Evolutionary conservation across 371 early-diverging fungal species (phyloP).

Genomic region (Dichotomocladium elegans): DNA sequence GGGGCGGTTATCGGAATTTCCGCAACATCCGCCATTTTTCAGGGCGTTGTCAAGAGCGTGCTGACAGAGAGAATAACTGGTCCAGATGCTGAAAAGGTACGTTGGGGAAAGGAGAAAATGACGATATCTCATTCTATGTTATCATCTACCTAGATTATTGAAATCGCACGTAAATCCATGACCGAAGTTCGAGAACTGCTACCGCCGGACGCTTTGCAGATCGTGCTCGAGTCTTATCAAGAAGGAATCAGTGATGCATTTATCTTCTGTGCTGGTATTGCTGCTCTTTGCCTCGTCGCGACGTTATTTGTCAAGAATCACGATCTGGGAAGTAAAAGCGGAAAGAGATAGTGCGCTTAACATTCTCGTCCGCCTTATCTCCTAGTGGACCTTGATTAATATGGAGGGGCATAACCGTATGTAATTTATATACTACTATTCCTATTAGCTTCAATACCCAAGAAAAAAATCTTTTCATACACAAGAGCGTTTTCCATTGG

Average conservation of each 20-base stretch:
- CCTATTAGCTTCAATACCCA: no score
- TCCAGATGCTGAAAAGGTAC: conserved; percentile 20
- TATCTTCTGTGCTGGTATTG: conserved; percentile 22
- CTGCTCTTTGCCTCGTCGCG: no score
- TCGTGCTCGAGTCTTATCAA: conserved; percentile 39
- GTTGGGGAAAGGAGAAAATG: neutral
- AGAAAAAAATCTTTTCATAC: no score
- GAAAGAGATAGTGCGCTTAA: no score
- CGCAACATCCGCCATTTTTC: conserved; percentile 34
- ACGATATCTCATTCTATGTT: neutral
- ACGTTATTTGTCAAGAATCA: no score
- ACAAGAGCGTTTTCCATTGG: no score
- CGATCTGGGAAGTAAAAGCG: no score
- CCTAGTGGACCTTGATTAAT: no score
- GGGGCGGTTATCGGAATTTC: conserved; percentile 44
- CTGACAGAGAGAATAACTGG: conserved; percentile 30
- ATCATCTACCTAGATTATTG: conserved; percentile 24
- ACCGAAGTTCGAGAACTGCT: conserved; percentile 32
- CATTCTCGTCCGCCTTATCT: no score
- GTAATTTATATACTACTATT: no score
- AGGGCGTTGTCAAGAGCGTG: conserved; percentile 27
- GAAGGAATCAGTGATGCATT: conserved; percentile 34
- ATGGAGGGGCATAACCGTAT: no score
- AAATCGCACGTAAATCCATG: conserved; percentile 44
- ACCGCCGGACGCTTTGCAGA: conserved; percentile 27